A percentile compares a stretch with the other conserved stretches of the same genome.
phyloP scores from a whole-genome alignment of 305 asterid genomes.

The Fraxinus paxiana region DNA sequence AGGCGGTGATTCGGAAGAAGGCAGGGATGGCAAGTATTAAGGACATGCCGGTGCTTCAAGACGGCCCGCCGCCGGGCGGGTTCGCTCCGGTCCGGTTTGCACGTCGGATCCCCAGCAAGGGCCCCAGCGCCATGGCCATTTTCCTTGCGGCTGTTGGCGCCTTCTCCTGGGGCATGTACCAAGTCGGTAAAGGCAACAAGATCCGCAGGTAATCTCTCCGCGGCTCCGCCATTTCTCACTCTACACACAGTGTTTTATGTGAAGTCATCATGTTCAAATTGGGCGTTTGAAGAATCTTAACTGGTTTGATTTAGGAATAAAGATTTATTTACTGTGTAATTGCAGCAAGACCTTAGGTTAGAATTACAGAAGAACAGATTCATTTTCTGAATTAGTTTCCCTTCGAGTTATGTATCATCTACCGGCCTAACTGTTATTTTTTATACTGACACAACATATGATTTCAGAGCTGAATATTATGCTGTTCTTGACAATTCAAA shows the following conservation, averaged over 20 bases:
- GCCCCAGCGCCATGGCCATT: slow-evolving; percentile 89
- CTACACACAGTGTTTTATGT: neutral
- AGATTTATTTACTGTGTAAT: neutral
- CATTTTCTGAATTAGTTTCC: neutral
- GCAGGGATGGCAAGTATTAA: slow-evolving; percentile 90
- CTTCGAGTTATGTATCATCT: neutral
- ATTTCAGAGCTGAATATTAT: neutral
- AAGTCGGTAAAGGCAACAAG: slow-evolving; percentile 94
- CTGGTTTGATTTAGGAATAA: neutral
- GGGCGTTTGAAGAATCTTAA: neutral
- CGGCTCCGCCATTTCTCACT: neutral
- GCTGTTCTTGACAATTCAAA: neutral
- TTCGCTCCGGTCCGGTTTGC: slow-evolving; percentile 89
- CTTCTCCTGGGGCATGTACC: slow-evolving; percentile 92
- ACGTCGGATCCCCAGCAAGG: slow-evolving; percentile 74
- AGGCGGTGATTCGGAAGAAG: slow-evolving; percentile 78
- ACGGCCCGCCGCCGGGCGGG: slow-evolving; percentile 97
- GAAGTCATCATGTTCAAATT: neutral
- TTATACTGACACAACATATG: neutral
- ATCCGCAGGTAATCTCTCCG: slow-evolving; percentile 61
- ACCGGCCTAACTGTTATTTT: neutral
- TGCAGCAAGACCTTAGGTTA: neutral
- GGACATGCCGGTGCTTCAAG: slow-evolving; percentile 88
- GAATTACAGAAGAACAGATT: neutral
- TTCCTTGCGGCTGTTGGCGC: slow-evolving; percentile 70